These are phyloP conservation scores for Ligustrum vulgare DNA, from an alignment of 257 asterid genomes.

Conservation along the genomic window DNA sequence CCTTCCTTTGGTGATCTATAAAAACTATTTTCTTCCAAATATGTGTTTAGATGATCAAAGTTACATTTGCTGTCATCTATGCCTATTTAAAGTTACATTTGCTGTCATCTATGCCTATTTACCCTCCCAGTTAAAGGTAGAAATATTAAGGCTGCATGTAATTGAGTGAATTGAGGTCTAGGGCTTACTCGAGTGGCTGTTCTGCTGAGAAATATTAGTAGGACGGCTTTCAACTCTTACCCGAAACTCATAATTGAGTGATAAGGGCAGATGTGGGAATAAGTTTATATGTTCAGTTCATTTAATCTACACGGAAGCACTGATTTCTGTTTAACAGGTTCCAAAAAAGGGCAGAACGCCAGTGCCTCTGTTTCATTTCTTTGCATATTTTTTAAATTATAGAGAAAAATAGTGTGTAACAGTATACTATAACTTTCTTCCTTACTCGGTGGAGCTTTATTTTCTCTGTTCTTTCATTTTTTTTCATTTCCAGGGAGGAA, in stretches of 20 bases:
- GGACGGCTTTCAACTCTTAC: background rate
- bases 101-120: background rate
- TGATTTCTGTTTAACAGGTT: background rate
- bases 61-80: too few species aligned
- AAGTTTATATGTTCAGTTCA: background rate
- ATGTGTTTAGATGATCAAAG: conserved; percentile 3
- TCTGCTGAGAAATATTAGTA: background rate
- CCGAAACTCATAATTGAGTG: background rate
- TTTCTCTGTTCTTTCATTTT: background rate
- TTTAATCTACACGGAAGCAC: background rate
- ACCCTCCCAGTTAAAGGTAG: background rate
- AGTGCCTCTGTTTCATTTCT: background rate
- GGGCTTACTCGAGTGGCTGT: background rate
- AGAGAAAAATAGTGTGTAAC: background rate
- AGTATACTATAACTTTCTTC: background rate
- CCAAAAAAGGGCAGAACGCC: background rate
- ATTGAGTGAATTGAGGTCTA: background rate
- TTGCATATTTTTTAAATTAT: background rate
- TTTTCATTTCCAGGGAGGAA: conserved; percentile 61
- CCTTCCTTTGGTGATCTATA: background rate
- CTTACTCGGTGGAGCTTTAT: background rate
- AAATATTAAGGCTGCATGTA: background rate
- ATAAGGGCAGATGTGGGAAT: too few species aligned
- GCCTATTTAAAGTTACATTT: too few species aligned
- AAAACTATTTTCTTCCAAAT: background rate